A percentile compares a stretch with the other conserved stretches of the same genome.
Evolutionary conservation across 192 early-diverging fungal genomes (phyloP).

Genomic region (Endogone sp.): DNA sequence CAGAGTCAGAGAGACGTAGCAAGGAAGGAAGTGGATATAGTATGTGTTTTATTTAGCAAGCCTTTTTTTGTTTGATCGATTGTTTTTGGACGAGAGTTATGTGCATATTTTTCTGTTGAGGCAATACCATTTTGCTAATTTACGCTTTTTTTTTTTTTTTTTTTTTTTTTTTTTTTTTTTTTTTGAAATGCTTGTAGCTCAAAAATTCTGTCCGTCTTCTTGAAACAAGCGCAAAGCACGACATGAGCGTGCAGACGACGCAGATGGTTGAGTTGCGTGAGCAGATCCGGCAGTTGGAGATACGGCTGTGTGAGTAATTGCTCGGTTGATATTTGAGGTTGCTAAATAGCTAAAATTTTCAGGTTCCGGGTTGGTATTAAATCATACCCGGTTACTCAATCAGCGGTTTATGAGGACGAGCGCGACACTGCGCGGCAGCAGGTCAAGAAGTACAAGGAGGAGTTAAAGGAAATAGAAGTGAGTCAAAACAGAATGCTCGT

Average conservation of each 20-base stretch:
- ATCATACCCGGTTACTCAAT: background rate
- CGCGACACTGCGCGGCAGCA: background rate
- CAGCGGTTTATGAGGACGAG: background rate
- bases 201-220: background rate
- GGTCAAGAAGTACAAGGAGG: background rate
- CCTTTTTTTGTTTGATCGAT: background rate
- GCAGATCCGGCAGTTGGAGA: background rate
- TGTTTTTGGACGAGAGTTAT: background rate
- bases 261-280: background rate
- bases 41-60: background rate
- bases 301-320: background rate
- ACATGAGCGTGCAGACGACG: background rate
- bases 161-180: no score
- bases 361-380: background rate
- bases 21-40: background rate
- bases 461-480: background rate
- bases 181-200: background rate
- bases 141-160: no score
- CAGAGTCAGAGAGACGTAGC: background rate
- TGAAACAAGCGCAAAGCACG: background rate
- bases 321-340: no score
- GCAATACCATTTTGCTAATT: no score
- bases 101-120: no score
- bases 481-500: no score
- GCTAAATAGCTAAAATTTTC: no score